A percentile compares a stretch with the other conserved stretches of the same genome.
phyloP scores from a whole-genome alignment of 2,329 filamentous ascomycete genomes.

The Chrysoporthe cubensis region DNA sequence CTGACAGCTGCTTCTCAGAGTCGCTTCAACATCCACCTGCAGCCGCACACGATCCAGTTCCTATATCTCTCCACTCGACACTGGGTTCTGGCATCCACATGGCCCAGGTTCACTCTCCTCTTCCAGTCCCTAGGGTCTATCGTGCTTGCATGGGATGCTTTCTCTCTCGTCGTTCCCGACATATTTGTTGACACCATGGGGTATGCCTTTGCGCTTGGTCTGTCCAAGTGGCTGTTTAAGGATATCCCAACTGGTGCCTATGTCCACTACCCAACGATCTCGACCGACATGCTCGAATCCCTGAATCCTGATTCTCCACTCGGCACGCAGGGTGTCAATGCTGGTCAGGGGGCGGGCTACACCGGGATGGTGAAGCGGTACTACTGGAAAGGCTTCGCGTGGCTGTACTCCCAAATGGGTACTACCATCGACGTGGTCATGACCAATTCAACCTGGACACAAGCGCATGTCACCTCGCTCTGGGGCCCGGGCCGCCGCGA shows the following conservation, averaged over 20 bases:
- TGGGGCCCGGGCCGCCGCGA: slow-evolving; percentile 68
- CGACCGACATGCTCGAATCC: slow-evolving; percentile 92
- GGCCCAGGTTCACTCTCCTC: slow-evolving; percentile 88
- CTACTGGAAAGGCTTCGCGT: slow-evolving; percentile 89
- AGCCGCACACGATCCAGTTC: slow-evolving; percentile 82
- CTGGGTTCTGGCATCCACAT: slow-evolving; percentile 84
- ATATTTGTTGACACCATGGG: slow-evolving; percentile 98
- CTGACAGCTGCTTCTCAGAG: slow-evolving; percentile 51
- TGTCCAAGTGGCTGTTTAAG: slow-evolving; percentile 82
- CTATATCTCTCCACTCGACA: slow-evolving; percentile 88
- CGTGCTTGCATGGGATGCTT: slow-evolving; percentile 87
- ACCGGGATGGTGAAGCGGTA: slow-evolving; percentile 73
- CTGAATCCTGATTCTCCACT: slow-evolving; percentile 65
- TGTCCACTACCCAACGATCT: slow-evolving; percentile 97
- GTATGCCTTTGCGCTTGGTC: slow-evolving; percentile 86
- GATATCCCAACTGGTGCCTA: slow-evolving; percentile 85
- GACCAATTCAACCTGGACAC: slow-evolving; percentile 97
- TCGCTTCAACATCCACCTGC: slow-evolving; percentile 90
- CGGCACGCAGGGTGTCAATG: slow-evolving; percentile 75
- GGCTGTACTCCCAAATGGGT: slow-evolving; percentile 81
- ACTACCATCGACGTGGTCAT: slow-evolving; percentile 89
- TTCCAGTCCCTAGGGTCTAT: slow-evolving; percentile 93
- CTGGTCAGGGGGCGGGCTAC: slow-evolving; percentile 75
- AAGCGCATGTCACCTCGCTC: slow-evolving; percentile 76
- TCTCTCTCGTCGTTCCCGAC: slow-evolving; percentile 88